phyloP scores from a whole-genome alignment of 768 basidiomycete species.

The Hygrophorus russula region DNA sequence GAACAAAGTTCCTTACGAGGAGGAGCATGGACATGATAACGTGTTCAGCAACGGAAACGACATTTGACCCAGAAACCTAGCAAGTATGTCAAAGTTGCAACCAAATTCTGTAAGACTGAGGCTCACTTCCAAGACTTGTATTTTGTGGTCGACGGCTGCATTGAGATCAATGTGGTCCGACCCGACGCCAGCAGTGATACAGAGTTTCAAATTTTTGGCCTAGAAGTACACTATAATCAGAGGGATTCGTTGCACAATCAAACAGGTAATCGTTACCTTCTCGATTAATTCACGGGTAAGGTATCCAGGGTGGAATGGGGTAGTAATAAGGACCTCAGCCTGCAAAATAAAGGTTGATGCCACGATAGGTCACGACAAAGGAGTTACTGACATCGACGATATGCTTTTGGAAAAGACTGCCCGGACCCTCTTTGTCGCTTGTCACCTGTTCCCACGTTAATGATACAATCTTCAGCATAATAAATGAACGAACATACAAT shows the following conservation, averaged over 20 bases:
- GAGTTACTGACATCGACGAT: slow-evolving; percentile 53
- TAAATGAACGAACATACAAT: slow-evolving; percentile 38
- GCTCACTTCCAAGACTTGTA: slow-evolving; percentile 65
- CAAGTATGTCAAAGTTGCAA: background rate
- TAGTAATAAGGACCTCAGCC: slow-evolving; percentile 76
- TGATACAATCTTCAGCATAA: background rate
- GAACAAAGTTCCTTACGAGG: slow-evolving; percentile 83
- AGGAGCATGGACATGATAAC: slow-evolving; percentile 85
- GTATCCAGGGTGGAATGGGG: slow-evolving; percentile 82
- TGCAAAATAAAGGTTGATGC: slow-evolving; percentile 16
- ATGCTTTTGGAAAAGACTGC: slow-evolving; percentile 76
- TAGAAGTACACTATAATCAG: slow-evolving; percentile 19
- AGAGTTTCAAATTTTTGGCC: slow-evolving; percentile 85
- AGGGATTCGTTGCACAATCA: slow-evolving; percentile 1
- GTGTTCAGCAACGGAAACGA: slow-evolving; percentile 86
- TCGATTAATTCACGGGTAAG: slow-evolving; percentile 62
- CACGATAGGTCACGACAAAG: background rate
- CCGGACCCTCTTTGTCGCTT: slow-evolving; percentile 73
- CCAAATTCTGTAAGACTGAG: slow-evolving; percentile 1
- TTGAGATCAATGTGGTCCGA: slow-evolving; percentile 88
- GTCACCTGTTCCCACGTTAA: slow-evolving; percentile 38
- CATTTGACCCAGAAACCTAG: slow-evolving; percentile 78
- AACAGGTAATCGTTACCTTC: slow-evolving; percentile 34
- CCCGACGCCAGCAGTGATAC: slow-evolving; percentile 85
- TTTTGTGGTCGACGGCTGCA: slow-evolving; percentile 67